A percentile compares a stretch with the other conserved stretches of the same genome.
Conservation (phyloP, 1,284 basidiomycete genomes). For the Pyrrhoderma lamaoense region DNA sequence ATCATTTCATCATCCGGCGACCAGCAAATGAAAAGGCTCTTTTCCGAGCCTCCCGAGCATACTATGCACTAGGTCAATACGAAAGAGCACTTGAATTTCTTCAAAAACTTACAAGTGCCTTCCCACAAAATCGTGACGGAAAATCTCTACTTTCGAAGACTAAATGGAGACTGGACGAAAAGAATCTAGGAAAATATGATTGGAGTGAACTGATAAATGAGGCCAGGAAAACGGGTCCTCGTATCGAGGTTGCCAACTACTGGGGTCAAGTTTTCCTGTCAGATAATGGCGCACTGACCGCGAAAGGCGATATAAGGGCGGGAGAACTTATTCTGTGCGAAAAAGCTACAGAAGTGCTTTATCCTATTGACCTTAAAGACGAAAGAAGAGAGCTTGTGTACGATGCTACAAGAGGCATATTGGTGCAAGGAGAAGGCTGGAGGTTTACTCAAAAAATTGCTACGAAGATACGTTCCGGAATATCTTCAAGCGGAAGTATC, state of each 20-base stretch:
- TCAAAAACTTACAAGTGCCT: conserved; percentile 6
- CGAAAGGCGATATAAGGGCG: conserved; percentile 5
- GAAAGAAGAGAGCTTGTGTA: conserved; percentile 7
- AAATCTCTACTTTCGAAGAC: conserved; percentile 1
- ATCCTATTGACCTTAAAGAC: conserved; percentile 10
- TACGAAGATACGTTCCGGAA: not conserved
- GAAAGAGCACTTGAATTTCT: conserved; percentile 3
- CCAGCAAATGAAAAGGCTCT: conserved; percentile 16
- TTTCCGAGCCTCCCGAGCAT: conserved; percentile 12
- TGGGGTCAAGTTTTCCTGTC: conserved; percentile 5
- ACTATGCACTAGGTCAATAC: conserved; percentile 11
- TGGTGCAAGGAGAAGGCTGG: conserved; percentile 13
- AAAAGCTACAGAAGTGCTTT: conserved; percentile 14
- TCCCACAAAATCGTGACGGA: conserved; percentile 14
- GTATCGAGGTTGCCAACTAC: conserved; percentile 13
- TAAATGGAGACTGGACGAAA: conserved; percentile 8
- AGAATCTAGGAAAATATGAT: conserved; percentile 14
- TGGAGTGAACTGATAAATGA: conserved; percentile 11
- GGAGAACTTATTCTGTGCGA: conserved; percentile 15
- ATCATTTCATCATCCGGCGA: not conserved
- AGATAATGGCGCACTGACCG: conserved; percentile 1
- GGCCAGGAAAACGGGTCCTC: conserved; percentile 9
- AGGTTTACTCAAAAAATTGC: conserved; percentile 12
- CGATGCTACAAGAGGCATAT: conserved; percentile 6
- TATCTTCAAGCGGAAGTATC: not conserved